Conservation (phyloP, 2,329 filamentous ascomycete genomes). For the Phialocephala sp. region DNA sequence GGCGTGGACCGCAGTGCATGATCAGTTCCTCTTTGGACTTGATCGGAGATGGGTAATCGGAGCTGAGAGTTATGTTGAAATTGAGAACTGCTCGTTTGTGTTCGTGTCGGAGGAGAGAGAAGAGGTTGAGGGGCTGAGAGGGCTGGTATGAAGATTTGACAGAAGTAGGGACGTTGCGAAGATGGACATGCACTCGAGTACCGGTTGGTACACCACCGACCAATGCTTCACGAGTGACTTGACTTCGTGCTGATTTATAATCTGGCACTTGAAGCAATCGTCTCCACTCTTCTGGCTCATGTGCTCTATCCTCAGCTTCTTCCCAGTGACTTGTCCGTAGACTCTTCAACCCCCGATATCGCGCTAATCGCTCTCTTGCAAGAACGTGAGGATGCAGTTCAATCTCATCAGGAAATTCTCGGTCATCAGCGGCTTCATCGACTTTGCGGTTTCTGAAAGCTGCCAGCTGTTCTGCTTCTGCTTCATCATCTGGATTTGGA, state of each 20-base stretch:
- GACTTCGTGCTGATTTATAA: constrained; percentile 82
- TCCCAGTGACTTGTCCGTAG: constrained; percentile 88
- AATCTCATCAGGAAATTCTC: constrained; percentile 96
- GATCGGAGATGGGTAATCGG: constrained; percentile 75
- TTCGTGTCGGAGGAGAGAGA: constrained; percentile 90
- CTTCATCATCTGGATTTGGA: constrained; percentile 80
- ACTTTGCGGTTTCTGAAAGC: constrained; percentile 80
- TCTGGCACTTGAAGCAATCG: constrained; percentile 86
- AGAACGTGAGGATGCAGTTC: constrained; percentile 88
- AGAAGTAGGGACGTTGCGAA: constrained; percentile 63
- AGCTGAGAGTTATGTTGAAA: constrained; percentile 84
- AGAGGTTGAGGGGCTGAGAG: constrained; percentile 71
- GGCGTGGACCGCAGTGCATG: constrained; percentile 86
- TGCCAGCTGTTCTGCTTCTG: constrained; percentile 75
- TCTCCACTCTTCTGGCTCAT: constrained; percentile 90
- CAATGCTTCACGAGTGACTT: constrained; percentile 79
- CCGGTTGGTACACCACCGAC: constrained; percentile 87
- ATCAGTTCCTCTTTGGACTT: constrained; percentile 93
- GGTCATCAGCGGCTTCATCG: constrained; percentile 84
- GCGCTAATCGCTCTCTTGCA: constrained; percentile 81
- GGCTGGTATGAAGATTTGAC: constrained; percentile 60
- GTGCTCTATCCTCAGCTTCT: constrained; percentile 81
- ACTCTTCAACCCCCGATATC: constrained; percentile 92
- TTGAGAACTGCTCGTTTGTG: constrained; percentile 92
- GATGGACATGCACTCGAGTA: constrained; percentile 79